A percentile compares a stretch with the other conserved stretches of the same genome.
Conservation (phyloP, 2,329 filamentous ascomycete genomes). For the Hysterium pulicare region DNA sequence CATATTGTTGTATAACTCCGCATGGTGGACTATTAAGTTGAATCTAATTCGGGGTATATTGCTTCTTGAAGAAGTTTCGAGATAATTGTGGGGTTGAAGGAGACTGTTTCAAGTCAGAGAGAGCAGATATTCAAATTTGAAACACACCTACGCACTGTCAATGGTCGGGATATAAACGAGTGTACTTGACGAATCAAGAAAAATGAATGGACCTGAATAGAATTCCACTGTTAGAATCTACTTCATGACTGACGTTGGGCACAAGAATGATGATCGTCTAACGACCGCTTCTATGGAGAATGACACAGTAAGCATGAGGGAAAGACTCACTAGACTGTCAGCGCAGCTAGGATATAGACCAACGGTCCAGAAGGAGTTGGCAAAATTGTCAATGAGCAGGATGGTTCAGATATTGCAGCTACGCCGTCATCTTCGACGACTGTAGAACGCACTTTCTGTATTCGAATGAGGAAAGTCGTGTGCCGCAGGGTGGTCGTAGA, state of each 20-base stretch:
- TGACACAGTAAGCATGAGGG: too few relatives aligned
- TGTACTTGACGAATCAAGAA: slow-evolving; percentile 49
- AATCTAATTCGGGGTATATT: not conserved
- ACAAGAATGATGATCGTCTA: too few relatives aligned
- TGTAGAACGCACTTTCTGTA: slow-evolving; percentile 12
- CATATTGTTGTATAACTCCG: slow-evolving; percentile 44
- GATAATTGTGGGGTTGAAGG: slow-evolving; percentile 13
- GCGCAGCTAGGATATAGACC: slow-evolving; percentile 27
- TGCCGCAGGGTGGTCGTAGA: not conserved
- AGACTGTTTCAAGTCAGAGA: slow-evolving; percentile 7
- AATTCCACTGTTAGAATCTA: not conserved
- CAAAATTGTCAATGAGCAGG: slow-evolving; percentile 20
- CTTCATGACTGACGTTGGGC: not conserved
- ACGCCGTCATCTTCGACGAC: slow-evolving; percentile 35
- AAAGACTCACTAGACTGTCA: slow-evolving; percentile 34
- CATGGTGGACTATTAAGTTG: slow-evolving; percentile 39
- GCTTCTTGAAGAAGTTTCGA: slow-evolving; percentile 20
- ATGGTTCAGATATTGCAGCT: slow-evolving; percentile 18
- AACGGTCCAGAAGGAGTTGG: slow-evolving; percentile 21
- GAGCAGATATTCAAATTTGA: too few relatives aligned
- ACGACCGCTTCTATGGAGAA: too few relatives aligned
- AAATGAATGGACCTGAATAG: slow-evolving; percentile 35
- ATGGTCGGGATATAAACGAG: slow-evolving; percentile 46
- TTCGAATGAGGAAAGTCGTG: slow-evolving; percentile 3
- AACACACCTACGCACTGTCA: slow-evolving; percentile 34